Percentiles rank a stretch among this genome's conserved stretches.
These are phyloP conservation scores for Globisporangium barbulae DNA, from an alignment of 352 stramenopile species.

Conservation along the genomic window DNA sequence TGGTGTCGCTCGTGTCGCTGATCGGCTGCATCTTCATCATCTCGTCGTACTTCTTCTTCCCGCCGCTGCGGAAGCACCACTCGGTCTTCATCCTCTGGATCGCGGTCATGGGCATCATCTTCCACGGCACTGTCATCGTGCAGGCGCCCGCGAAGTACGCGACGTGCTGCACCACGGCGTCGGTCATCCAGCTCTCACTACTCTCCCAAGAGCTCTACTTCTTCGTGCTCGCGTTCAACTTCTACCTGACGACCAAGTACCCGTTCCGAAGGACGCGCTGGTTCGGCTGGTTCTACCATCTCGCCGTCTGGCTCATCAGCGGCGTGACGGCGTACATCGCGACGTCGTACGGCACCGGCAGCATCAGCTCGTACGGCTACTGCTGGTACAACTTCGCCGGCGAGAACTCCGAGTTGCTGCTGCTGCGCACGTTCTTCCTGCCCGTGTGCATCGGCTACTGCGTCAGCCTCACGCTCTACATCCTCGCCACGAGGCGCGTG, in stretches of 20 bases:
- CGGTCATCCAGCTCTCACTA: slow-evolving; percentile 65
- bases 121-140: slow-evolving; percentile 66
- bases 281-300: slow-evolving; percentile 69
- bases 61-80: slow-evolving; percentile 75
- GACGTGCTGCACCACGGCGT: slow-evolving; percentile 57
- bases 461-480: slow-evolving; percentile 70
- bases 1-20: slow-evolving; percentile 62
- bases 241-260: slow-evolving; percentile 88
- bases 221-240: slow-evolving; percentile 81
- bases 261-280: slow-evolving; percentile 75
- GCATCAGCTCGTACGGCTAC: slow-evolving; percentile 74
- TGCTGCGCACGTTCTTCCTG: slow-evolving; percentile 66
- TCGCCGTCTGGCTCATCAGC: slow-evolving; percentile 57
- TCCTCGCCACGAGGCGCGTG: slow-evolving; percentile 68
- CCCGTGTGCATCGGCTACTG: slow-evolving; percentile 54
- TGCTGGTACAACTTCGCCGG: slow-evolving; percentile 68
- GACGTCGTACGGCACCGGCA: slow-evolving; percentile 34
- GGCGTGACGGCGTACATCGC: slow-evolving; percentile 50
- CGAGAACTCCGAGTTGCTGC: slow-evolving; percentile 49
- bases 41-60: slow-evolving; percentile 76
- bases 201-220: slow-evolving; percentile 84
- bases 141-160: slow-evolving; percentile 47
- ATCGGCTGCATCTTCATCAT: slow-evolving; percentile 78
- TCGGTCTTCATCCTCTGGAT: slow-evolving; percentile 81
- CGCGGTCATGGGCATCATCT: slow-evolving; percentile 73